Evolutionary conservation across 2,329 filamentous ascomycete species (phyloP).

Genomic region (Zarea fungicola): DNA sequence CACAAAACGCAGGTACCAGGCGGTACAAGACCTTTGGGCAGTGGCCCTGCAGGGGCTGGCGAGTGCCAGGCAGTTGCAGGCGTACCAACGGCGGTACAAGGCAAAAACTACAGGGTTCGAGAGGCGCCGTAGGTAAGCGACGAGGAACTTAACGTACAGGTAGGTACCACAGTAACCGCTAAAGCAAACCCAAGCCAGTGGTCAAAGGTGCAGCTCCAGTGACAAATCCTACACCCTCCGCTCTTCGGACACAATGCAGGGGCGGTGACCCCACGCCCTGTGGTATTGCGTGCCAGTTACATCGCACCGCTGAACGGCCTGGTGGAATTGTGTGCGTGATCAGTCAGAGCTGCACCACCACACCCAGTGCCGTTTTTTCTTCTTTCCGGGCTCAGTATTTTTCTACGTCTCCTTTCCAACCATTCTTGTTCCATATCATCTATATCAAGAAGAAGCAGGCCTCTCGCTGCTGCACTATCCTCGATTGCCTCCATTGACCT

Average conservation of each 20-base stretch:
- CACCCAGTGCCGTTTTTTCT: not conserved
- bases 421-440: no score
- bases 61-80: not conserved
- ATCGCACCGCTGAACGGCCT: not conserved
- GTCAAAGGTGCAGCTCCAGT: no score
- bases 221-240: no score
- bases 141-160: no score
- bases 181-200: not conserved
- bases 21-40: not conserved
- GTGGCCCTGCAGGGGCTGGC: not conserved
- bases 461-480: not conserved
- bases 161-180: no score
- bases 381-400: not conserved
- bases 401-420: not conserved
- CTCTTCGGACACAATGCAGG: not conserved
- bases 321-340: slow-evolving; percentile 5
- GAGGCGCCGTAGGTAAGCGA: no score
- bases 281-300: slow-evolving; percentile 6
- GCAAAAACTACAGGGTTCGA: no score
- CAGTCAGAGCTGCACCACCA: not conserved
- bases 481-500: not conserved
- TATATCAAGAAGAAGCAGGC: no score
- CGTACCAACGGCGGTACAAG: no score
- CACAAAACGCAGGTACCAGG: slow-evolving; percentile 2
- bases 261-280: not conserved